phyloP scores from a whole-genome alignment of 2,329 filamentous ascomycete genomes.

The Botrytis galanthina region DNA sequence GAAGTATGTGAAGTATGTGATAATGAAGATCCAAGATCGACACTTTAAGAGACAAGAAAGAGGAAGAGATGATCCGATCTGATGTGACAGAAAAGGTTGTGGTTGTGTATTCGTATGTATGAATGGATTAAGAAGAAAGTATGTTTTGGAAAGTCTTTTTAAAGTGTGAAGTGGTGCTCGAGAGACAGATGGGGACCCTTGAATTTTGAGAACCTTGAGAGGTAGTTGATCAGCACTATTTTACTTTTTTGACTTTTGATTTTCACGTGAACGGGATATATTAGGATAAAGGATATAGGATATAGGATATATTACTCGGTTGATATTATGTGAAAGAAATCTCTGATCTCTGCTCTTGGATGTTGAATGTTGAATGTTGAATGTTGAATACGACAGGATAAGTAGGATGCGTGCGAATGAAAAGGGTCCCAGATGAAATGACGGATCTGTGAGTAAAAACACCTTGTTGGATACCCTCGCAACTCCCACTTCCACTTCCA shows the following conservation, averaged over 20 bases:
- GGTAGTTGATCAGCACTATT: background rate
- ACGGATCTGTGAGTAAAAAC: background rate
- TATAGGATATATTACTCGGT: background rate
- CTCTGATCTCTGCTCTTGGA: background rate
- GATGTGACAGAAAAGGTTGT: background rate
- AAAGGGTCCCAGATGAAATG: background rate
- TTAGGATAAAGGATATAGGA: too few species aligned
- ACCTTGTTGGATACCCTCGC: conserved; percentile 10
- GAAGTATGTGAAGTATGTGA: background rate
- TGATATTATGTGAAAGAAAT: background rate
- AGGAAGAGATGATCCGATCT: background rate
- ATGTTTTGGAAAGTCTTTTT: background rate
- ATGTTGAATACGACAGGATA: background rate
- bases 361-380: background rate
- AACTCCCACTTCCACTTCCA: background rate
- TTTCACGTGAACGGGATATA: background rate
- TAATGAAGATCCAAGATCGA: background rate
- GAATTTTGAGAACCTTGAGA: background rate
- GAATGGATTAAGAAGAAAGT: background rate
- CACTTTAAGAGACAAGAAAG: background rate
- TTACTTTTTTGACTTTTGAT: background rate
- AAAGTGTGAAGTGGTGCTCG: background rate
- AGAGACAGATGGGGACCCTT: background rate
- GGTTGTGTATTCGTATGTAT: background rate
- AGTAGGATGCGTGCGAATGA: background rate